phyloP scores from a whole-genome alignment of 495 filamentous ascomycete genomes.

The Hamigera avellanea region DNA sequence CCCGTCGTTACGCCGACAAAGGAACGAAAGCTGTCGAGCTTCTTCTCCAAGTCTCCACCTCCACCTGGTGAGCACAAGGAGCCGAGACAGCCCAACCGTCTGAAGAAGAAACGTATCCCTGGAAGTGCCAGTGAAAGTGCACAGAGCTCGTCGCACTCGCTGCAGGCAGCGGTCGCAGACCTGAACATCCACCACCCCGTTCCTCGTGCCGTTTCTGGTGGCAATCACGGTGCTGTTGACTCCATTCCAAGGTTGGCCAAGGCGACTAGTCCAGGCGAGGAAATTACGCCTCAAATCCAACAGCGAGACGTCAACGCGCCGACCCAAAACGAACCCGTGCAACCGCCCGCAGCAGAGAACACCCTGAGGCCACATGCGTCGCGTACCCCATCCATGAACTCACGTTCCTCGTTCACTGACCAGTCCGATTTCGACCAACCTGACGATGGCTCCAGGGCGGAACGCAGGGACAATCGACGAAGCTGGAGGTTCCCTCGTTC shows the following conservation, averaged over 20 bases:
- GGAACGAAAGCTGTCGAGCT: slow-evolving; percentile 53
- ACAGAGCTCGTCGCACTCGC: slow-evolving; percentile 71
- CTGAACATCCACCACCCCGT: slow-evolving; percentile 6
- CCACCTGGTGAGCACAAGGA: slow-evolving; percentile 44
- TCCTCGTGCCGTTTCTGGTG: slow-evolving; percentile 11
- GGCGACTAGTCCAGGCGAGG: slow-evolving; percentile 12
- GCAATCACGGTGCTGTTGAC: slow-evolving; percentile 16
- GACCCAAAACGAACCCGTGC: slow-evolving; percentile 7
- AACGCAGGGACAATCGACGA: slow-evolving; percentile 48
- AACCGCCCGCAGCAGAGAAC: slow-evolving; percentile 25
- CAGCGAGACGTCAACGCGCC: background rate
- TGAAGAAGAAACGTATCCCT: slow-evolving; percentile 70
- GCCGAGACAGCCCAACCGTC: slow-evolving; percentile 61
- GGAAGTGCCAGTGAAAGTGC: slow-evolving; percentile 69
- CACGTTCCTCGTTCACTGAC: slow-evolving; percentile 64
- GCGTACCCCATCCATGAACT: slow-evolving; percentile 56
- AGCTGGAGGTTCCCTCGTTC: slow-evolving; percentile 61
- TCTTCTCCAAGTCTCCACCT: slow-evolving; percentile 59
- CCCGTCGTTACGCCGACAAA: slow-evolving; percentile 50
- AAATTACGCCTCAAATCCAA: slow-evolving; percentile 2
- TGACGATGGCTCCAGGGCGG: slow-evolving; percentile 47
- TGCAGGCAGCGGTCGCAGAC: slow-evolving; percentile 35
- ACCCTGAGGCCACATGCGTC: slow-evolving; percentile 53
- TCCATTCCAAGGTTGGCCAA: slow-evolving; percentile 21
- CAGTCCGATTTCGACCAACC: slow-evolving; percentile 63